Percentiles rank a stretch among this genome's conserved stretches.
phyloP scores from a whole-genome alignment of 345 rosid genomes.

The Erysimum cheiranthoides region DNA sequence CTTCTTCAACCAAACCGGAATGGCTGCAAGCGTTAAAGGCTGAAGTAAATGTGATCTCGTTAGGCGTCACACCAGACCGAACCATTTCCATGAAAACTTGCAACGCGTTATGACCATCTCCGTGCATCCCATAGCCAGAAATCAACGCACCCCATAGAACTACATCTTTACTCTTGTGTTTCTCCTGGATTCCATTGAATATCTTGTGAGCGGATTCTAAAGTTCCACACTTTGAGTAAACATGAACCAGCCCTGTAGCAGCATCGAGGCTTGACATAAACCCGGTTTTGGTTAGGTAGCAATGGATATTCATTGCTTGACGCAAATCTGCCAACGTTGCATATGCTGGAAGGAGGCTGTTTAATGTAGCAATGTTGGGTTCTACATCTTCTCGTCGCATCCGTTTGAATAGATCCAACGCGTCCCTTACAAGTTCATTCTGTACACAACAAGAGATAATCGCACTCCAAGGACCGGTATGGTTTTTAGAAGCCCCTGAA shows the following conservation, averaged over 20 bases:
- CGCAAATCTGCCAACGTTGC: conserved; percentile 59
- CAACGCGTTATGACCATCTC: conserved; percentile 59
- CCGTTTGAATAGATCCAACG: conserved; percentile 55
- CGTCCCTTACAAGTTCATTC: conserved; percentile 54
- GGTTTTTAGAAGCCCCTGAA: conserved; percentile 54
- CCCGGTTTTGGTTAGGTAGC: conserved; percentile 58
- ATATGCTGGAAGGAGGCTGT: conserved; percentile 71
- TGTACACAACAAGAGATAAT: conserved; percentile 63
- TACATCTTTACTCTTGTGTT: conserved; percentile 53
- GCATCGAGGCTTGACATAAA: conserved; percentile 56
- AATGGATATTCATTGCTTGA: conserved; percentile 59
- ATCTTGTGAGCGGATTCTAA: conserved; percentile 59
- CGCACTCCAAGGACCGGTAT: conserved; percentile 77
- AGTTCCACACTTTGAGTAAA: conserved; percentile 69
- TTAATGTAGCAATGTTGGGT: conserved; percentile 59
- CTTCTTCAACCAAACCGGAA: conserved; percentile 67
- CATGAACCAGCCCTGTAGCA: conserved; percentile 61
- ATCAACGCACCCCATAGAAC: conserved; percentile 67
- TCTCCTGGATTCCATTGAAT: conserved; percentile 52
- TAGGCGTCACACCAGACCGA: conserved; percentile 59
- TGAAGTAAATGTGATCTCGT: conserved; percentile 62
- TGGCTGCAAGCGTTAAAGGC: conserved; percentile 69
- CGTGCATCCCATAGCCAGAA: conserved; percentile 66
- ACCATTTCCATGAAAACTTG: conserved; percentile 69
- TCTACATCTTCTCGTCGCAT: conserved; percentile 58